Evolutionary conservation across 257 asterid genomes (phyloP), one percentile per base, ranked within the genome.

Genomic region (Solanum ahanhuiri): DNA sequence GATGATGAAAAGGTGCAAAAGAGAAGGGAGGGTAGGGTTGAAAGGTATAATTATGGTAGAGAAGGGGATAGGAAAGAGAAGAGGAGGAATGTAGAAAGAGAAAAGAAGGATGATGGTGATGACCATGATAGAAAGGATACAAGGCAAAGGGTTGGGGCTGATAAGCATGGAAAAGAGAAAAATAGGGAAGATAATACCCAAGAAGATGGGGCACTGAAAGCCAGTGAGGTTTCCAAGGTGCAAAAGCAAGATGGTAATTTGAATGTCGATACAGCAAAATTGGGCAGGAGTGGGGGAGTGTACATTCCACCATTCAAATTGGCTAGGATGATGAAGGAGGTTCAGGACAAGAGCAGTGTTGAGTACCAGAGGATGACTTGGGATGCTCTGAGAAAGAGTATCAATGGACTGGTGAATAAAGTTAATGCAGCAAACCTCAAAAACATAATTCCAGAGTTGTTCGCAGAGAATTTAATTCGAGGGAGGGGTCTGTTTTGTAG

Each of bases 301-400:
- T 96, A 96, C 75, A 91, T 95, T 60, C 99, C 99, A 2, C 98
- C 98, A 8, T 95, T 92, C 79, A 96, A 93, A 86, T 60, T 96
- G 91, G 95, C 95, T 0, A 89, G 96, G 71, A 94, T 96, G 98
- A 89, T 95, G 99, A 89, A 91, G 88, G 98, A 96, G 14, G 87
- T 95, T 17, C 85, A 96, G 79, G 99, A 96, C 79, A 95, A 94
- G 81, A 92, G 93, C 89, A 94, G 98, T 84, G 76, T 89, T 4
- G 99, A 96, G 31, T 96, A 96, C 85, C 99, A 96, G 87, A 89
- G 97, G 51, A 91, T 96, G 98, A 91, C 98, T 5, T 95, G 99
- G 99, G 99, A 96, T 85, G 99, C 96, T 0, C 76, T 96, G 64
- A 93, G 96, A 89, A 96, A 96, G 91, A 96, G 99, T 72, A 96